Conservation (phyloP, 2,329 filamentous ascomycete genomes). For the Coniochaeta prunicola region DNA sequence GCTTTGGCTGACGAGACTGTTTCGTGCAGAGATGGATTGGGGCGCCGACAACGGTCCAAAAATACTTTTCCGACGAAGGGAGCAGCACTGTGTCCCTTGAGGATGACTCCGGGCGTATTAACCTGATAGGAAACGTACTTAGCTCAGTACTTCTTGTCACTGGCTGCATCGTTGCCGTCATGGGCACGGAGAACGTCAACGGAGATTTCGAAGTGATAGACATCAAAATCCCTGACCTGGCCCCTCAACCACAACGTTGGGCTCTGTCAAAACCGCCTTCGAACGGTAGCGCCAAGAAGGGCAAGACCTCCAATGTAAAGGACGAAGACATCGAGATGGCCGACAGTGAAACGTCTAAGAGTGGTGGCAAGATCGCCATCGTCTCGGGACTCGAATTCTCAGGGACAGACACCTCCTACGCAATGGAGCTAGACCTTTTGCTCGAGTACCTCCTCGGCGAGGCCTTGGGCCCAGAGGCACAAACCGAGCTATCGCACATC, state of each 20-base stretch:
- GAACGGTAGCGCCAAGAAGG: constrained; percentile 22
- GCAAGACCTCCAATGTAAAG: constrained; percentile 31
- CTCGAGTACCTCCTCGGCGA: constrained; percentile 87
- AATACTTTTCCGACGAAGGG: constrained; percentile 60
- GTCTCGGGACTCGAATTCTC: constrained; percentile 84
- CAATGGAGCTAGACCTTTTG: constrained; percentile 68
- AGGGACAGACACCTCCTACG: constrained; percentile 63
- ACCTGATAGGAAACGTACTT: constrained; percentile 66
- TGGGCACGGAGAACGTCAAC: constrained; percentile 88
- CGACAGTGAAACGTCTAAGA: constrained; percentile 25
- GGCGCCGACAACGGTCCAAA: constrained; percentile 67
- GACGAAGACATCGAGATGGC: constrained; percentile 54
- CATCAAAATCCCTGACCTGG: constrained; percentile 78
- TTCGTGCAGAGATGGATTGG: constrained; percentile 71
- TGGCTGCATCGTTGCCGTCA: constrained; percentile 85
- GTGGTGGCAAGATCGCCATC: constrained; percentile 62
- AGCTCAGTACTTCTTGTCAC: constrained; percentile 71
- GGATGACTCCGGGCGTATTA: constrained; percentile 86
- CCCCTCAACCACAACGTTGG: constrained; percentile 78
- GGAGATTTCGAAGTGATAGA: constrained; percentile 92
- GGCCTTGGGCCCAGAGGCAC: constrained; percentile 52
- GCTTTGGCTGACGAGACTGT: not conserved
- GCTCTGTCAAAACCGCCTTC: constrained; percentile 46
- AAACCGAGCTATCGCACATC: constrained; percentile 58
- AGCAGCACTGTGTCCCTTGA: constrained; percentile 76